A percentile compares a stretch with the other conserved stretches of the same genome.
Evolutionary conservation across 1,284 basidiomycete species (phyloP).

Genomic region (Ustilago tritici): DNA sequence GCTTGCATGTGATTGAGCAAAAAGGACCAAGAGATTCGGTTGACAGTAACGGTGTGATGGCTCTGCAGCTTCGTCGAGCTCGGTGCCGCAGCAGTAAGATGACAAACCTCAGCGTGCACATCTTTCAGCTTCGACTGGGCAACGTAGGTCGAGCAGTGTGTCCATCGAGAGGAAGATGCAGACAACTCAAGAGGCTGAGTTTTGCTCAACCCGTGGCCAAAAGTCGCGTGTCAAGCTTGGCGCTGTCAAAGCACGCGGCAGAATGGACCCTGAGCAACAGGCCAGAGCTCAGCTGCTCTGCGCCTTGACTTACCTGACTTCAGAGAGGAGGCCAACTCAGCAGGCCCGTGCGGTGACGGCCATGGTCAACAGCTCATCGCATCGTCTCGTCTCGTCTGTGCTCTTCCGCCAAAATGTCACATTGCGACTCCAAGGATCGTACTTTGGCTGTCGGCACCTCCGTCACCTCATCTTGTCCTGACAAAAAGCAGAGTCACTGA

Average conservation of each 20-base stretch:
- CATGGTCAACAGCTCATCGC: no score
- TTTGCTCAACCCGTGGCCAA: background rate
- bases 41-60: background rate
- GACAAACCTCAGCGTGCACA: background rate
- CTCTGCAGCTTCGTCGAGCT: background rate
- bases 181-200: background rate
- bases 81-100: background rate
- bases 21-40: background rate
- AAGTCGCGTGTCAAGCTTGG: background rate
- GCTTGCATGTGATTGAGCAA: constrained; percentile 4
- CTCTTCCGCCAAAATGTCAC: constrained; percentile 4
- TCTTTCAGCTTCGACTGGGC: background rate
- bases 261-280: background rate
- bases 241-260: background rate
- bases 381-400: no score
- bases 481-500: background rate
- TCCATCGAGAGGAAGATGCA: background rate
- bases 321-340: background rate
- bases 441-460: background rate
- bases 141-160: background rate
- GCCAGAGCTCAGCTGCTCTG: background rate
- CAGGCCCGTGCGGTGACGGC: background rate
- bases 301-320: background rate
- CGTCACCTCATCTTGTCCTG: background rate
- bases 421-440: background rate